Base-by-base conservation (phyloP, 164 flowering plant species). In the Annona cherimola region DNA sequence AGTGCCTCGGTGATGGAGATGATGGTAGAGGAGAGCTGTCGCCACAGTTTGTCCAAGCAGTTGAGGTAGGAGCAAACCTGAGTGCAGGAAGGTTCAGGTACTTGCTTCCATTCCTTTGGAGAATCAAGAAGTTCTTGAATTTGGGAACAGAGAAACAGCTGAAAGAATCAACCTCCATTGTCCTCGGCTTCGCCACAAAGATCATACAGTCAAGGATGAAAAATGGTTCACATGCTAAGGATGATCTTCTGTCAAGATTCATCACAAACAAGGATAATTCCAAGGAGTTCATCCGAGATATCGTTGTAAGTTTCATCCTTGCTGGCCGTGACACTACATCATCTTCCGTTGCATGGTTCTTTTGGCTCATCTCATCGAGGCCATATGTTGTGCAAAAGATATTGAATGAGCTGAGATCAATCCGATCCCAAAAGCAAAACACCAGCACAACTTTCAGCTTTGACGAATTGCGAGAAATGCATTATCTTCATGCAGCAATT, bases 271-370 rank as follows among this genome's bases (percentile, higher is more conserved):
- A 72, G 0, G 6, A 63, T 35, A 45, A 64, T 63, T 79, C 88
- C 9, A 74, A 79, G 2, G 78, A 82, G 63, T 78, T 80, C 68
- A 76, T 87, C 9, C 75, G 91, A 43, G 86, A 86, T 54, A 79
- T 86, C 12, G 63, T 83, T 26, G 73, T 83, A 39, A 84, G 86
- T 76, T 84, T 87, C 79, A 84, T 87, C n/a, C 80, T 86, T 0
- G 91, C 91, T 1, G 91, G 88, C 1, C 73, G 86, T 2, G 91
- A 87, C 75, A 83, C 89, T 1, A 82, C 86, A 3, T 80, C 91
- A 0, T 79, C 91, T 1, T 73, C 83, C 1, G 75, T 87, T 18
- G 77, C 70, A 0, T 84, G 86, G 84, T 86, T 87, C 80, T 87
- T 87, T 65, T 84, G 91, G 89, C 67, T 83, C 11, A 61, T 86